A percentile compares a stretch with the other conserved stretches of the same genome.
phyloP scores from a whole-genome alignment of 2,329 filamentous ascomycete genomes.

The Sclerotinia subarctica region DNA sequence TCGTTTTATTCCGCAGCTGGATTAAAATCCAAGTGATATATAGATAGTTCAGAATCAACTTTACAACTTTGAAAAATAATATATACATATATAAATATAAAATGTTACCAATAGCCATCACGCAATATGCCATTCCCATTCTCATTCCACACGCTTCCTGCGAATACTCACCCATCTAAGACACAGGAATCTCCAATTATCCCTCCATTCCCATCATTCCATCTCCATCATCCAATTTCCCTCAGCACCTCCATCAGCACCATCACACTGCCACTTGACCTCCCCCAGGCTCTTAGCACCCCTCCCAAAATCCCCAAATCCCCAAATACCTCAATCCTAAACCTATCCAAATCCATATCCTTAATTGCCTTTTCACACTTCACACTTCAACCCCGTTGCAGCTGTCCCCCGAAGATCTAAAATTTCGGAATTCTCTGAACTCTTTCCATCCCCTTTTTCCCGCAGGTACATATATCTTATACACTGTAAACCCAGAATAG shows the following conservation, averaged over 20 bases:
- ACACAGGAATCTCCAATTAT: not conserved
- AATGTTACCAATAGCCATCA: too few species aligned
- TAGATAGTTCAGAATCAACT: conserved; percentile 20
- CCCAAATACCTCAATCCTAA: conserved; percentile 56
- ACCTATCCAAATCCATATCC: conserved; percentile 40
- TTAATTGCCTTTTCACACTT: conserved; percentile 47
- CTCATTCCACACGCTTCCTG: not conserved
- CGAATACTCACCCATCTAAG: not conserved
- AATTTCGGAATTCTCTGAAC: conserved; percentile 41
- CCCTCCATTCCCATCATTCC: not conserved
- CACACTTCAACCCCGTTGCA: conserved; percentile 58
- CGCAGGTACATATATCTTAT: conserved; percentile 42
- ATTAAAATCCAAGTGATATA: not conserved
- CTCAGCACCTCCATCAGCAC: conserved; percentile 23
- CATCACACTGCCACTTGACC: conserved; percentile 54
- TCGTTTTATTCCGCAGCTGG: too few species aligned
- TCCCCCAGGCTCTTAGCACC: conserved; percentile 58
- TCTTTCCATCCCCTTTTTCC: conserved; percentile 47
- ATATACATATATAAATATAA: too few species aligned
- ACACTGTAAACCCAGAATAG: conserved; percentile 36
- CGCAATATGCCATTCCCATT: not conserved
- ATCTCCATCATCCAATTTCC: not conserved
- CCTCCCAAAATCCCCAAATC: conserved; percentile 42
- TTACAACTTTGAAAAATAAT: conserved; percentile 7
- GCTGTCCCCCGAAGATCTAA: conserved; percentile 50